Evolutionary conservation across 805 yeast species (phyloP).

Genomic region (Candida odintsovae): DNA sequence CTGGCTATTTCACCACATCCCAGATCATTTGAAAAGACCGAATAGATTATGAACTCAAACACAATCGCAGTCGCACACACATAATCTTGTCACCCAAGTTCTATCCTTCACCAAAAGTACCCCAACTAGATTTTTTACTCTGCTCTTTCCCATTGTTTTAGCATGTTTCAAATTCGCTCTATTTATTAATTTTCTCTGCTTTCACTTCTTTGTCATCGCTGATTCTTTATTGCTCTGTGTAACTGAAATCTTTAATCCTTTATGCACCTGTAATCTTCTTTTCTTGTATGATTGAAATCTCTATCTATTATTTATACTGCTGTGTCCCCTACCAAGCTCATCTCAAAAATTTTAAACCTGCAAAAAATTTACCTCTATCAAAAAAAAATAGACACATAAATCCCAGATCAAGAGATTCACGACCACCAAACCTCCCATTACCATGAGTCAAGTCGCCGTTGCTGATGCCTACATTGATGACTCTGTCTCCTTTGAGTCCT

Average conservation of each 20-base stretch:
- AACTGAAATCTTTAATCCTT: too few species aligned
- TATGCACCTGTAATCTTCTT: too few species aligned
- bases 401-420: not conserved
- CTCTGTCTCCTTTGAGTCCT: slow-evolving; percentile 62
- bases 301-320: not conserved
- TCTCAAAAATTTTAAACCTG: not conserved
- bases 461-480: slow-evolving; percentile 70
- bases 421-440: not conserved
- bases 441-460: slow-evolving; percentile 37
- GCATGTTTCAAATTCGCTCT: not conserved
- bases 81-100: not conserved
- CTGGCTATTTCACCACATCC: slow-evolving; percentile 26
- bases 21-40: slow-evolving; percentile 20
- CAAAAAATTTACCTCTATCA: not conserved
- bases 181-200: not conserved
- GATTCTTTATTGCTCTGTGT: too few species aligned
- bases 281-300: not conserved
- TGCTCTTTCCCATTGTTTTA: not conserved
- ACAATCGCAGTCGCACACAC: too few species aligned
- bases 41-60: not conserved
- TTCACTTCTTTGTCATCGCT: too few species aligned
- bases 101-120: not conserved
- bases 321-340: not conserved
- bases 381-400: not conserved
- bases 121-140: not conserved